A percentile compares a stretch with the other conserved stretches of the same genome.
Conservation (phyloP, 768 basidiomycete genomes). For the Tricholoma matsutake region DNA sequence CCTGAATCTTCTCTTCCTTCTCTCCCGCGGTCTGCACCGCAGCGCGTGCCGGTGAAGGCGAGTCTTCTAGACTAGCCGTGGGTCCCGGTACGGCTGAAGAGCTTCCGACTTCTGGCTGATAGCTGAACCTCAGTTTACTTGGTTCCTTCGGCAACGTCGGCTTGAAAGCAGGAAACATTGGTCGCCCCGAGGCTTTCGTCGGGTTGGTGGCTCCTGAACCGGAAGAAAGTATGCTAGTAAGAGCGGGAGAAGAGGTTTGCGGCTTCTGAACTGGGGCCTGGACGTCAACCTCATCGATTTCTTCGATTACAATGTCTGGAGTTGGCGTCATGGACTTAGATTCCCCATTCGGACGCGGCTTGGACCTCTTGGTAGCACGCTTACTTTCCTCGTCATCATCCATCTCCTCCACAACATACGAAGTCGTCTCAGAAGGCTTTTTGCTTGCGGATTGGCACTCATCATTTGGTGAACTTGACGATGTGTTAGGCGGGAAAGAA, state of each 20-base stretch:
- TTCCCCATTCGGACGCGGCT: conserved; percentile 32
- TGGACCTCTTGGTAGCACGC: conserved; percentile 47
- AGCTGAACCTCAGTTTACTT: conserved; percentile 73
- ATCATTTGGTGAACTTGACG: conserved; percentile 10
- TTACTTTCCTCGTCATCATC: conserved; percentile 40
- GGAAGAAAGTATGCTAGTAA: background rate
- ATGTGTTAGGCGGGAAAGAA: conserved; percentile 2
- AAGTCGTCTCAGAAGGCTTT: background rate
- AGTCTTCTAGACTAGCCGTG: conserved; percentile 8
- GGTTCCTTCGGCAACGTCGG: conserved; percentile 67
- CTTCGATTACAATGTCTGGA: conserved; percentile 30
- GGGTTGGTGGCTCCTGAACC: conserved; percentile 14
- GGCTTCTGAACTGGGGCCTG: conserved; percentile 10
- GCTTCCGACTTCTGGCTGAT: conserved; percentile 48
- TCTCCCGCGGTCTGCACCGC: background rate
- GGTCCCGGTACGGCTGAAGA: conserved; percentile 23
- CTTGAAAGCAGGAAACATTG: conserved; percentile 36
- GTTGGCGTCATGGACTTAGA: conserved; percentile 8
- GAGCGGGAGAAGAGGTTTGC: conserved; percentile 7
- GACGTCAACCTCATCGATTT: conserved; percentile 29
- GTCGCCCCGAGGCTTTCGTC: conserved; percentile 15
- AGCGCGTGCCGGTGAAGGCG: background rate
- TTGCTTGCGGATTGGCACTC: conserved; percentile 6
- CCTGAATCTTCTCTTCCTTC: background rate
- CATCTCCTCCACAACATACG: conserved; percentile 31